Evolutionary conservation across 257 asterid genomes (phyloP).

Genomic region (Fraxinus pennsylvanica): DNA sequence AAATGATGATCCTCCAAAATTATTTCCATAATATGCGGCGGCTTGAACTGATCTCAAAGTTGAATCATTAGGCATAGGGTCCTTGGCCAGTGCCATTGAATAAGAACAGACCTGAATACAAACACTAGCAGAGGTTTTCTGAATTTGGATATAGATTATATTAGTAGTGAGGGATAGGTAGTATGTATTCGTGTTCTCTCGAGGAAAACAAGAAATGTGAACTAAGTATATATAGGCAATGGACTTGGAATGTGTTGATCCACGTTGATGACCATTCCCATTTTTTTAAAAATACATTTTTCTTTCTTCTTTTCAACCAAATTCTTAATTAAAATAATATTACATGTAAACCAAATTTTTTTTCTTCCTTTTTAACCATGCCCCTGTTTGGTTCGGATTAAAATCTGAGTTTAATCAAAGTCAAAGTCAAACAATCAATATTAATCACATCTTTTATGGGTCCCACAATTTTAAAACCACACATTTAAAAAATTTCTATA

Average conservation of each 20-base stretch:
- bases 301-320: no score
- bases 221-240: conserved; percentile 11
- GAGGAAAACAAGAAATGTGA: conserved; percentile 21
- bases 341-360: no score
- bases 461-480: no score
- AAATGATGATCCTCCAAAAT: conserved; percentile 36
- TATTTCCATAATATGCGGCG: conserved; percentile 52
- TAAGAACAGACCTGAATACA: neutral
- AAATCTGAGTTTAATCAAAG: no score
- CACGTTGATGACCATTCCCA: neutral
- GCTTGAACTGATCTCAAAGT: conserved; percentile 58
- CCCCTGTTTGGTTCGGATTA: no score
- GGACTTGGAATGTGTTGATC: neutral
- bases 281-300: no score
- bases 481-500: no score
- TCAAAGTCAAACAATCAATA: no score
- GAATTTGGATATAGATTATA: neutral
- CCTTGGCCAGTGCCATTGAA: conserved; percentile 58
- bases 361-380: no score
- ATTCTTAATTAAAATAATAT: no score
- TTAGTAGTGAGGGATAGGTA: conserved; percentile 24
- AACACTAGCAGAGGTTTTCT: neutral
- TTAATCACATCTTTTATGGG: no score
- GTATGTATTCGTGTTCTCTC: neutral
- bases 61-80: conserved; percentile 41